A percentile compares a stretch with the other conserved stretches of the same genome.
Conservation (phyloP, 2,329 filamentous ascomycete genomes). For the Cryphonectria japonica region DNA sequence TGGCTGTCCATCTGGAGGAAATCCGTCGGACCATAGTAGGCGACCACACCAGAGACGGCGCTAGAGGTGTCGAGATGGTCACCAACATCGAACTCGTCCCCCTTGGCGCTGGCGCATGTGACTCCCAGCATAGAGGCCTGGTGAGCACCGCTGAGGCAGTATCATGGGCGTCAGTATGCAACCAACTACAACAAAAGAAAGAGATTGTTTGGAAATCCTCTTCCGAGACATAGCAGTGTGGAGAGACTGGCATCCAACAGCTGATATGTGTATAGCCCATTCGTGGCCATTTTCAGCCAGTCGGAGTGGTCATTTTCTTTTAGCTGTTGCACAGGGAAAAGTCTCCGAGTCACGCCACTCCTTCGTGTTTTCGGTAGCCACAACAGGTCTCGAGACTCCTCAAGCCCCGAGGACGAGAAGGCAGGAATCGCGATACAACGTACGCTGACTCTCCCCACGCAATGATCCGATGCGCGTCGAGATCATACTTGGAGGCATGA, state of each 20-base stretch:
- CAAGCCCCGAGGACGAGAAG: not conserved
- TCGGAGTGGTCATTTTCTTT: not conserved
- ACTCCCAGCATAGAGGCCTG: conserved; percentile 25
- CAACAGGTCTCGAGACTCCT: not conserved
- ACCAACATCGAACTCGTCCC: conserved; percentile 26
- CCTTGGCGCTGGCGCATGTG: conserved; percentile 11
- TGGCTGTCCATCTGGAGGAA: conserved; percentile 28
- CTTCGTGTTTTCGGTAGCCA: not conserved
- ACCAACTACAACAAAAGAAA: not conserved
- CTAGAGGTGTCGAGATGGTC: conserved; percentile 26
- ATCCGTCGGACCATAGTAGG: conserved; percentile 26
- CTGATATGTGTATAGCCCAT: not conserved
- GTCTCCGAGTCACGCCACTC: not conserved
- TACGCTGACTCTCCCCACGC: conserved; percentile 28
- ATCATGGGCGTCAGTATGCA: not conserved
- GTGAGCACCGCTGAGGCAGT: conserved; percentile 19
- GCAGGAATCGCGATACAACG: not conserved
- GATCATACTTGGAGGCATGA: conserved; percentile 19
- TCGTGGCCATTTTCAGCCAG: not conserved
- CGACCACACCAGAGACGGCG: conserved; percentile 25
- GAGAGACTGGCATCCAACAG: no score
- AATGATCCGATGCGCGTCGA: conserved; percentile 22
- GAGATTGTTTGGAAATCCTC: not conserved
- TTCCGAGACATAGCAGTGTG: no score
- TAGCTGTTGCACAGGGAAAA: not conserved